These are phyloP conservation scores for Fusarium solani-melongenae DNA, from an alignment of 2,329 filamentous ascomycete genomes.

Conservation along the genomic window DNA sequence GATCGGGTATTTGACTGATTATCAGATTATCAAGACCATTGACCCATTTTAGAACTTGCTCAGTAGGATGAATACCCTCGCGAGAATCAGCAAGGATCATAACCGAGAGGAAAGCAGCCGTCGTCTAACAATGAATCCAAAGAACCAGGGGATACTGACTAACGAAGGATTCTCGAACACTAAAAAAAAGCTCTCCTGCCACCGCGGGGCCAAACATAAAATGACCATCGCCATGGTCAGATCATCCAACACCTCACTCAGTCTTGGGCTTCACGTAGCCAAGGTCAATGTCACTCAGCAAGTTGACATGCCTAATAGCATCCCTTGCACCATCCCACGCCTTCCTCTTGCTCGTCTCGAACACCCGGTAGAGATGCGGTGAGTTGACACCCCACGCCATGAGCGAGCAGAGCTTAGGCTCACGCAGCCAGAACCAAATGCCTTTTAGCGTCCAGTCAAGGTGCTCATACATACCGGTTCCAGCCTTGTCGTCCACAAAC, in stretches of 20 bases:
- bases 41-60: neutral
- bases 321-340: constrained; percentile 51
- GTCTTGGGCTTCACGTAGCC: constrained; percentile 11
- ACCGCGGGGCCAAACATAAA: neutral
- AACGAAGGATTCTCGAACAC: neutral
- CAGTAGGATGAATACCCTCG: neutral
- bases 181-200: neutral
- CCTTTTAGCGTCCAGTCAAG: constrained; percentile 52
- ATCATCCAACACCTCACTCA: neutral
- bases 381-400: constrained; percentile 52
- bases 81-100: neutral
- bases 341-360: constrained; percentile 51
- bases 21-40: neutral
- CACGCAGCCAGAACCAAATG: constrained; percentile 51
- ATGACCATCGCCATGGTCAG: neutral
- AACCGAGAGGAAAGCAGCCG: neutral
- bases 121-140: neutral
- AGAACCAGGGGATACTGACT: neutral
- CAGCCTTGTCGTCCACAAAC: constrained; percentile 53
- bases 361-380: constrained; percentile 52
- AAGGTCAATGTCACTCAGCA: constrained; percentile 26
- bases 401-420: constrained; percentile 50
- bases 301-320: constrained; percentile 38
- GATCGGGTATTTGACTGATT: neutral
- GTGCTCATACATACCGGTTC: constrained; percentile 53